Evolutionary conservation across 805 yeast genomes (phyloP), one percentile per base, ranked within the genome.

Genomic region (Crinitomyces ghanaensis): DNA sequence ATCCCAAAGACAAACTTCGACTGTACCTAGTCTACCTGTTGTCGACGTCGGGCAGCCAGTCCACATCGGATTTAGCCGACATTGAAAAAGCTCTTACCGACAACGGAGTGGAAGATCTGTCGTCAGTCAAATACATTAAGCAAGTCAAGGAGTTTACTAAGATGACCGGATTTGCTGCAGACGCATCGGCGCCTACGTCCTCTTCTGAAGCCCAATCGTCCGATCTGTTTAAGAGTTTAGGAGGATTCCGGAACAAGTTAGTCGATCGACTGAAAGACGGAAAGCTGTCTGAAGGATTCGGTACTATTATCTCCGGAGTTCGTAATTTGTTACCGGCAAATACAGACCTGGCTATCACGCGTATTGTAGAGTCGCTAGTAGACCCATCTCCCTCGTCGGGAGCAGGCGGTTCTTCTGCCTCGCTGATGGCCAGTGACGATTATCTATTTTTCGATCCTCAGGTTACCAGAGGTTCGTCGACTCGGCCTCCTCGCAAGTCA

Each of bases 391-490:
- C 39, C 11, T 40, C 63, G 8, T 67, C 65, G 38, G 72, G 85
- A 4, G 65, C 74, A 5, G n/a, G n/a, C n/a, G n/a, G n/a, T n/a
- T 6, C 27, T 6, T 17, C 14, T 9, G 5, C 30, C 20, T 17
- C 30, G 6, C n/a, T n/a, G n/a, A n/a, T n/a, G n/a, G 57, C 82
- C 30, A 83, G 95, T 0, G 97, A 86, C 52, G 93, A 83, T 42
- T 91, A 88, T 56, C 58, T 88, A 37, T 88, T 77, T 53, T 80
- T 83, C 49, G 96, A 91, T 55, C 96, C 98, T 19, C 76, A 73
- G 46, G 60, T 70, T 30, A 76, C 83, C 2, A 70, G 97, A 43
- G 97, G 97, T 3, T 78, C 93, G 5, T 86, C 79, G 47, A 75
- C 94, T 3, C 75, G 79, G 46, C 88, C 86, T 23, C 96, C 96